phyloP scores from a whole-genome alignment of 148 eudicot species.

The Rhododendron williamsianum region DNA sequence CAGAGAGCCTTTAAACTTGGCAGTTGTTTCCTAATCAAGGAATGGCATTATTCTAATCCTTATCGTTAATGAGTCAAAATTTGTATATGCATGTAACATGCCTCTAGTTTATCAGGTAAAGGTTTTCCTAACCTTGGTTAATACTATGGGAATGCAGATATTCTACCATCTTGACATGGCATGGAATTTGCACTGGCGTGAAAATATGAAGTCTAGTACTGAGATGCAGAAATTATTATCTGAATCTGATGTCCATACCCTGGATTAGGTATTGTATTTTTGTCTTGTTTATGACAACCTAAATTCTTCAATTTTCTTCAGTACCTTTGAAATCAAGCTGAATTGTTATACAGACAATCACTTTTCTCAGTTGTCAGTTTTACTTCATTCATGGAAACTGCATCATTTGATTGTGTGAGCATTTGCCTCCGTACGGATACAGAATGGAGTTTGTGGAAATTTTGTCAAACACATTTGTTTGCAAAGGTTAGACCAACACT shows the following conservation, averaged over 20 bases:
- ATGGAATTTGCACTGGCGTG: conserved; percentile 82
- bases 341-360: background rate
- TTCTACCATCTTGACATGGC: conserved; percentile 82
- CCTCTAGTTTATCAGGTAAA: background rate
- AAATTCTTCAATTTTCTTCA: background rate
- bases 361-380: background rate
- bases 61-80: background rate
- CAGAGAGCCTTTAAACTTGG: background rate
- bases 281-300: background rate
- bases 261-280: conserved; percentile 53
- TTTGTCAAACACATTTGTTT: background rate
- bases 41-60: background rate
- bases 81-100: background rate
- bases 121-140: background rate
- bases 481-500: background rate
- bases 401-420: background rate
- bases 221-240: conserved; percentile 38
- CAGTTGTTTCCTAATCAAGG: background rate
- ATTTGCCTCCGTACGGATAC: background rate
- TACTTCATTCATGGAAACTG: background rate
- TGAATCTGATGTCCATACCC: conserved; percentile 52
- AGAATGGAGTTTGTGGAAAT: background rate
- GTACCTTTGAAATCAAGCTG: background rate
- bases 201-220: conserved; percentile 19
- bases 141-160: conserved; percentile 37